A percentile compares a stretch with the other conserved stretches of the same genome.
These are phyloP conservation scores for Cyclocybe cylindracea DNA, from an alignment of 768 basidiomycete species.

Conservation along the genomic window DNA sequence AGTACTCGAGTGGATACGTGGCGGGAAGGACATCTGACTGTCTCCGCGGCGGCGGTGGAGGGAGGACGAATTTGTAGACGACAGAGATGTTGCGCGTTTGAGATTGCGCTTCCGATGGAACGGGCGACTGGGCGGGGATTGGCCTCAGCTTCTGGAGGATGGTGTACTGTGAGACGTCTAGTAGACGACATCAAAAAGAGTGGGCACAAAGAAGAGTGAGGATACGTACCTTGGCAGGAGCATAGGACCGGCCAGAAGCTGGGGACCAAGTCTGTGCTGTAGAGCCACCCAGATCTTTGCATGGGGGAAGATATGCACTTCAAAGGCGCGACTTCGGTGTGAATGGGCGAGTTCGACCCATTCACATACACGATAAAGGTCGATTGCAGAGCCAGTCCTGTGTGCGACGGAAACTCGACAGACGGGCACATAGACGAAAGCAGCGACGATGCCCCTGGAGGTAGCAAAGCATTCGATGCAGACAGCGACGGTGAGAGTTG, in stretches of 20 bases:
- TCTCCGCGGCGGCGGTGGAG: not conserved
- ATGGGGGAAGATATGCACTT: conserved; percentile 25
- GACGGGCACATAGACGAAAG: conserved; percentile 16
- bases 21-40: not conserved
- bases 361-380: conserved; percentile 47
- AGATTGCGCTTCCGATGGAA: not conserved
- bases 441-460: conserved; percentile 1
- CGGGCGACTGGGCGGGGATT: not conserved
- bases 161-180: conserved; percentile 53
- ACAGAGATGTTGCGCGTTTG: conserved; percentile 15
- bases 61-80: conserved; percentile 20
- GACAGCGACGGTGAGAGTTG: conserved; percentile 18
- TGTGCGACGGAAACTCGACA: conserved; percentile 52
- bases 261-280: conserved; percentile 50
- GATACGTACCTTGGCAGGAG: conserved; percentile 38
- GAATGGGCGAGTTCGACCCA: conserved; percentile 36
- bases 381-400: conserved; percentile 40
- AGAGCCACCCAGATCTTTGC: conserved; percentile 31
- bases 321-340: conserved; percentile 40
- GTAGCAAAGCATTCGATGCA: not conserved
- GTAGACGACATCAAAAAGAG: not conserved
- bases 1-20: not conserved
- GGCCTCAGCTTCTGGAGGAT: conserved; percentile 49
- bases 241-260: conserved; percentile 52
- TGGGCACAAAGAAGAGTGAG: not conserved